Conservation (phyloP, 2,329 filamentous ascomycete species). For the Zasmidium angulare region DNA sequence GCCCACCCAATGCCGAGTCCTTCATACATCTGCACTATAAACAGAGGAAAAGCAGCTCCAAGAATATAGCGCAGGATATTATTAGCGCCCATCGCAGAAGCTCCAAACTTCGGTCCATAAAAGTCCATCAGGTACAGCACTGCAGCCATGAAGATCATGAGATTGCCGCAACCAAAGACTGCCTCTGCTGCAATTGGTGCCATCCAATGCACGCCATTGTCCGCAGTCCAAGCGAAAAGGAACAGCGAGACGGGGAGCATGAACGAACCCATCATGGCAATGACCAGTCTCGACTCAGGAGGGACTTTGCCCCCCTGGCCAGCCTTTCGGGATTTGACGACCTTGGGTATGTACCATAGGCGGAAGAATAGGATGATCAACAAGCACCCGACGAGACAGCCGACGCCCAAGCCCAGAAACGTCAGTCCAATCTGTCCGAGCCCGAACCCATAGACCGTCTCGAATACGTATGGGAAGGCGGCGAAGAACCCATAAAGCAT, state of each 20-base stretch:
- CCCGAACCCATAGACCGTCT: slow-evolving; percentile 27
- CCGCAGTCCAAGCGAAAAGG: slow-evolving; percentile 36
- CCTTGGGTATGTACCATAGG: slow-evolving; percentile 24
- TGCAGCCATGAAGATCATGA: slow-evolving; percentile 35
- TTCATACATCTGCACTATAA: slow-evolving; percentile 42
- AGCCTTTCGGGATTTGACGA: background rate
- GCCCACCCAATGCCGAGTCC: slow-evolving; percentile 43
- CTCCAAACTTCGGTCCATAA: slow-evolving; percentile 40
- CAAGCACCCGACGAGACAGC: slow-evolving; percentile 11
- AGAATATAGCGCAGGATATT: slow-evolving; percentile 33
- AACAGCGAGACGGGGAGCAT: slow-evolving; percentile 36
- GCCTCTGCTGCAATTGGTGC: slow-evolving; percentile 34
- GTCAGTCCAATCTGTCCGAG: slow-evolving; percentile 33
- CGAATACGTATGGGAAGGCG: slow-evolving; percentile 35
- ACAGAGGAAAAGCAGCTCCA: slow-evolving; percentile 40
- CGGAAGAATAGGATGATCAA: slow-evolving; percentile 24
- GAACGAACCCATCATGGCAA: slow-evolving; percentile 33
- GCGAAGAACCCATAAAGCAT: slow-evolving; percentile 45
- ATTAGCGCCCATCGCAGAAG: slow-evolving; percentile 34
- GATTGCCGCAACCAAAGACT: slow-evolving; percentile 20
- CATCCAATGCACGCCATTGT: slow-evolving; percentile 39
- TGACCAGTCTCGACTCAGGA: slow-evolving; percentile 34
- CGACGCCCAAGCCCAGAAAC: slow-evolving; percentile 29
- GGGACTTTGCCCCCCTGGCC: slow-evolving; percentile 15
- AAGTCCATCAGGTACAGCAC: slow-evolving; percentile 43